A percentile compares a stretch with the other conserved stretches of the same genome.
These are phyloP conservation scores for Aspergillus texensis DNA, from an alignment of 2,329 filamentous ascomycete genomes.

Conservation along the genomic window DNA sequence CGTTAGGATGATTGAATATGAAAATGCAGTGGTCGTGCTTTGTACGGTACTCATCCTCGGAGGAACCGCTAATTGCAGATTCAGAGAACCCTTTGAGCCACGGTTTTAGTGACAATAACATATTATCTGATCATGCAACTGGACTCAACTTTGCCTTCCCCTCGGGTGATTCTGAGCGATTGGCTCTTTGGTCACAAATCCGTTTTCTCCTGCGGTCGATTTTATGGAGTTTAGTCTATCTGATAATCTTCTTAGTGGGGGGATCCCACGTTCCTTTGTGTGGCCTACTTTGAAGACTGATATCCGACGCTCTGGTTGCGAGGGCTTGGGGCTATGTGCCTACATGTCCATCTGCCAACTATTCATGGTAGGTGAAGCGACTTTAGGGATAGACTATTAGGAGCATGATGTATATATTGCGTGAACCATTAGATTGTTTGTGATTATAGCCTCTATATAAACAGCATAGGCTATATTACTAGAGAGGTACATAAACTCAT, in stretches of 20 bases:
- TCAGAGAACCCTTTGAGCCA: too few species aligned
- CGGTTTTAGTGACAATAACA: neutral
- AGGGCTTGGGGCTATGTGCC: neutral
- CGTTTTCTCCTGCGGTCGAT: neutral
- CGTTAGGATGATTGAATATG: too few species aligned
- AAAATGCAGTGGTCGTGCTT: too few species aligned
- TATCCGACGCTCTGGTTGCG: too few species aligned
- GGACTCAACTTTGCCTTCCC: neutral
- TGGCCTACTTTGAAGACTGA: too few species aligned
- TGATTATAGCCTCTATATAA: neutral
- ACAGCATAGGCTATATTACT: neutral
- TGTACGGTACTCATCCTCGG: too few species aligned
- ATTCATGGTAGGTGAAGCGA: accelerated
- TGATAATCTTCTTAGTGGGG: neutral
- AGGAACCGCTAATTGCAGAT: too few species aligned
- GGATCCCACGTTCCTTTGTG: too few species aligned
- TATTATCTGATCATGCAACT: neutral
- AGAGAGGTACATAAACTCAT: neutral
- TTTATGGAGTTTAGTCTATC: neutral
- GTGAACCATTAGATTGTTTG: neutral
- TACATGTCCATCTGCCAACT: neutral
- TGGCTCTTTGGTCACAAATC: neutral
- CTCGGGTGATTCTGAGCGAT: neutral
- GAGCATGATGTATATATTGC: neutral
- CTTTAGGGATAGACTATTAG: neutral